Conservation (phyloP, 129 eudicot species). For the Saussurea involucrata region DNA sequence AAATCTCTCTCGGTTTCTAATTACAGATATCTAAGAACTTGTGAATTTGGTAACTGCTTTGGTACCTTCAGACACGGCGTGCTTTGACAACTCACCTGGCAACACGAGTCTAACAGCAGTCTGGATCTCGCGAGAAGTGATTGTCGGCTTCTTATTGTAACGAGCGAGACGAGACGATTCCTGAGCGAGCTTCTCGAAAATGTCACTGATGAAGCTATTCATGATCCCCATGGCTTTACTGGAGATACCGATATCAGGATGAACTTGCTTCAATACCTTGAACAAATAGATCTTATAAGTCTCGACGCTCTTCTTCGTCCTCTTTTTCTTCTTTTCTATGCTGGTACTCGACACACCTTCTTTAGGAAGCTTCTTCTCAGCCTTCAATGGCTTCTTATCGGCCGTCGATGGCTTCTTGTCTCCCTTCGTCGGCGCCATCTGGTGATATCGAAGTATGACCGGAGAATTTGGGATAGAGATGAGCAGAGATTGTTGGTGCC, state of each 20-base stretch:
- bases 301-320: constrained; percentile 7
- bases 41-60: constrained; percentile 22
- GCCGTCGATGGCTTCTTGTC: constrained; percentile 6
- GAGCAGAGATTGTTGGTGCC: background rate
- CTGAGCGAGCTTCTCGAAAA: constrained; percentile 22
- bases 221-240: constrained; percentile 11
- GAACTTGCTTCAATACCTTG: constrained; percentile 14
- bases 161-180: constrained; percentile 20
- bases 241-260: constrained; percentile 10
- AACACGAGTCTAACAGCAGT: constrained; percentile 20
- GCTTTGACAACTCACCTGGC: constrained; percentile 25
- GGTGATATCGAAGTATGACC: background rate
- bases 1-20: background rate
- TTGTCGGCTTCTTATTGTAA: background rate
- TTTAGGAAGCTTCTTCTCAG: constrained; percentile 11
- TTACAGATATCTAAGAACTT: background rate
- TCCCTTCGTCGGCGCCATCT: constrained; percentile 5
- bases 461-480: background rate
- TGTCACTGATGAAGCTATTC: constrained; percentile 3
- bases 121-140: constrained; percentile 14
- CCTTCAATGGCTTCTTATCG: constrained; percentile 8
- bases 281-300: constrained; percentile 3
- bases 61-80: constrained; percentile 23
- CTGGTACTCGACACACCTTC: background rate
- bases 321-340: constrained; percentile 7